Conservation (phyloP, 2,329 filamentous ascomycete genomes). For the Xylariales sp. region DNA sequence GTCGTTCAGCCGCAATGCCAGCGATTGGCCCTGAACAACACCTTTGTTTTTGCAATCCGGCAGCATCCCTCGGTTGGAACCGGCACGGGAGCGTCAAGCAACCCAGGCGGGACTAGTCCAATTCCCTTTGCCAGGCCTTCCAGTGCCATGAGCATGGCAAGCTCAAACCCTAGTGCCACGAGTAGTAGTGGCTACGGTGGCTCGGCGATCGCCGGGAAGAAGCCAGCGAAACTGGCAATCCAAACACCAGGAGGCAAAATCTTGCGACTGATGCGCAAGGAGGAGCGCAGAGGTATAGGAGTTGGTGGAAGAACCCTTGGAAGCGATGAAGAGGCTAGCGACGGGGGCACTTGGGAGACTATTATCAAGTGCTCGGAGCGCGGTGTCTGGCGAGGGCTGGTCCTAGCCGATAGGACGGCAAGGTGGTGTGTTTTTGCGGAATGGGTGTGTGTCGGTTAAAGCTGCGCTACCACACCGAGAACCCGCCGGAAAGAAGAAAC, state of each 20-base stretch:
- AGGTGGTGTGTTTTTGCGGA: constrained; percentile 92
- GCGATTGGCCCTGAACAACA: constrained; percentile 87
- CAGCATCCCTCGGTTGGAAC: constrained; percentile 68
- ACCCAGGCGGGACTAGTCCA: constrained; percentile 47
- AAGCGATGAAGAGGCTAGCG: constrained; percentile 53
- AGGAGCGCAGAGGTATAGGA: constrained; percentile 55
- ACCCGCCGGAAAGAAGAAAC: no score
- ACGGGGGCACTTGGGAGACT: constrained; percentile 80
- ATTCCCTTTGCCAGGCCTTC: constrained; percentile 57
- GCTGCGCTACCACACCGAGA: constrained; percentile 11
- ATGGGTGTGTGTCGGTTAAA: constrained; percentile 59
- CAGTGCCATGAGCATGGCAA: constrained; percentile 62
- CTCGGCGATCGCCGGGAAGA: constrained; percentile 48
- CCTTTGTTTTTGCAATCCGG: constrained; percentile 92
- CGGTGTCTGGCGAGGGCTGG: constrained; percentile 75
- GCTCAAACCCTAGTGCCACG: constrained; percentile 52
- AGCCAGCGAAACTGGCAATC: constrained; percentile 93
- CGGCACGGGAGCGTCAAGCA: constrained; percentile 40
- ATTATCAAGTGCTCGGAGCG: constrained; percentile 86
- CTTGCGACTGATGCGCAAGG: constrained; percentile 78
- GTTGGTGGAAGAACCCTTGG: constrained; percentile 29
- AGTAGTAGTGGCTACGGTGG: constrained; percentile 41
- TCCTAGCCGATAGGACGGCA: constrained; percentile 77
- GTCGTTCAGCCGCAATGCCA: constrained; percentile 94
- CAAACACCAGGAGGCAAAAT: constrained; percentile 95